These are phyloP conservation scores for Colletotrichum sp. DNA, from an alignment of 2,329 filamentous ascomycete species.

Conservation along the genomic window DNA sequence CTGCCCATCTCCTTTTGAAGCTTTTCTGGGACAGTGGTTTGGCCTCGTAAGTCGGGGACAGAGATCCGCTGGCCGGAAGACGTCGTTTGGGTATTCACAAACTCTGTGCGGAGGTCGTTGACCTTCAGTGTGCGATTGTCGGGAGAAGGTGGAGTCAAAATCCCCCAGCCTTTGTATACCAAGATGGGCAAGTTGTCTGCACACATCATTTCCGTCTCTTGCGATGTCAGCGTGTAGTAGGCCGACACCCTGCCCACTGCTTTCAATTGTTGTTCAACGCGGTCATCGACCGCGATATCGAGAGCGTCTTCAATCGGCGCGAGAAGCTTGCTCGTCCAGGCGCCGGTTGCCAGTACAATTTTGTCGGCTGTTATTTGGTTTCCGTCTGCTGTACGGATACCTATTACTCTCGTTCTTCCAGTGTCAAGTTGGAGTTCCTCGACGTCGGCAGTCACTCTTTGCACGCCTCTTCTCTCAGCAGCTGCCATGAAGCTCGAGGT, in stretches of 20 bases:
- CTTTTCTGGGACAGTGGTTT: background rate
- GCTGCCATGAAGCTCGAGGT: background rate
- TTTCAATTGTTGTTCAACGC: background rate
- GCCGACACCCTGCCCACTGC: constrained; percentile 3
- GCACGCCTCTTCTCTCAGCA: background rate
- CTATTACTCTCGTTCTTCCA: background rate
- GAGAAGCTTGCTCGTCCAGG: constrained; percentile 61
- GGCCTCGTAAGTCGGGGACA: background rate
- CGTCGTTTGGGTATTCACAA: background rate
- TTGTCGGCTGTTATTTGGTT: constrained; percentile 39
- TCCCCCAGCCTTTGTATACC: background rate
- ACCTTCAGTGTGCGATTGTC: constrained; percentile 2
- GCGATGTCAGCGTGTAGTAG: background rate
- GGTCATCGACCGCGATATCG: background rate
- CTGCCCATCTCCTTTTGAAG: background rate
- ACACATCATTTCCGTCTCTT: background rate
- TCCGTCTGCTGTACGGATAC: background rate
- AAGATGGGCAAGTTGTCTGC: background rate
- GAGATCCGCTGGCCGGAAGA: background rate
- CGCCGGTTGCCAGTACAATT: constrained; percentile 58
- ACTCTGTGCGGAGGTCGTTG: constrained; percentile 3
- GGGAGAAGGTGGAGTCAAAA: background rate
- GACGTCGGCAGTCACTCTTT: background rate
- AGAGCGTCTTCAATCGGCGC: background rate
- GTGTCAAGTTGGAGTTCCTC: background rate